phyloP scores from a whole-genome alignment of 495 filamentous ascomycete genomes.

The Lineolata rhizophorae region DNA sequence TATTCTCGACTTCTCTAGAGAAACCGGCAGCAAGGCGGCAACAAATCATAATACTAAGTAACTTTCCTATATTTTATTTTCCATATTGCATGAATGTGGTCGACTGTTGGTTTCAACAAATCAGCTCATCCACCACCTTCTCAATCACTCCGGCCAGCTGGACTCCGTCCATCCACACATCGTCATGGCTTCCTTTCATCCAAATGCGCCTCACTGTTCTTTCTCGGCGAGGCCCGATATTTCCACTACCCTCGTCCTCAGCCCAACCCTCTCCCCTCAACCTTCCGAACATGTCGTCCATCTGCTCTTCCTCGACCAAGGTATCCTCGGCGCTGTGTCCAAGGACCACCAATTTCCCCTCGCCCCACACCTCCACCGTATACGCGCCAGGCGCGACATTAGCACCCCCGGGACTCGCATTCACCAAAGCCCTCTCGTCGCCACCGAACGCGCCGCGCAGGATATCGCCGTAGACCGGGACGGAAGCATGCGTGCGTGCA shows the following conservation, averaged over 20 bases:
- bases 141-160: slow-evolving; percentile 23
- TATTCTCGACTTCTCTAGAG: too few relatives aligned
- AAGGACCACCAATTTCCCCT: slow-evolving; percentile 29
- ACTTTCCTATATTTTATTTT: too few relatives aligned
- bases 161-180: slow-evolving; percentile 29
- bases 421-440: slow-evolving; percentile 28
- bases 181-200: slow-evolving; percentile 41
- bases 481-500: slow-evolving; percentile 20
- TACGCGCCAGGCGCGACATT: slow-evolving; percentile 20
- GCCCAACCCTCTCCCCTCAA: slow-evolving; percentile 11
- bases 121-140: too few relatives aligned
- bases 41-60: too few relatives aligned
- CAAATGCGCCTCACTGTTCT: too few relatives aligned
- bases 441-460: slow-evolving; percentile 39
- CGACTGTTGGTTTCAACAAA: too few relatives aligned
- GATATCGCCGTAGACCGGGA: slow-evolving; percentile 33
- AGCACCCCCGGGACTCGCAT: slow-evolving; percentile 24
- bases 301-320: slow-evolving; percentile 34
- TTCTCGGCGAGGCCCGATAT: too few relatives aligned
- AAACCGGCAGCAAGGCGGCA: too few relatives aligned
- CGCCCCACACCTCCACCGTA: too few relatives aligned
- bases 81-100: too few relatives aligned
- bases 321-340: slow-evolving; percentile 37
- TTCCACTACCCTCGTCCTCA: background rate
- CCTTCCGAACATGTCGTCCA: slow-evolving; percentile 22